A percentile compares a stretch with the other conserved stretches of the same genome.
phyloP scores from a whole-genome alignment of 1,284 basidiomycete species.

The Apiotrichum gamsii region DNA sequence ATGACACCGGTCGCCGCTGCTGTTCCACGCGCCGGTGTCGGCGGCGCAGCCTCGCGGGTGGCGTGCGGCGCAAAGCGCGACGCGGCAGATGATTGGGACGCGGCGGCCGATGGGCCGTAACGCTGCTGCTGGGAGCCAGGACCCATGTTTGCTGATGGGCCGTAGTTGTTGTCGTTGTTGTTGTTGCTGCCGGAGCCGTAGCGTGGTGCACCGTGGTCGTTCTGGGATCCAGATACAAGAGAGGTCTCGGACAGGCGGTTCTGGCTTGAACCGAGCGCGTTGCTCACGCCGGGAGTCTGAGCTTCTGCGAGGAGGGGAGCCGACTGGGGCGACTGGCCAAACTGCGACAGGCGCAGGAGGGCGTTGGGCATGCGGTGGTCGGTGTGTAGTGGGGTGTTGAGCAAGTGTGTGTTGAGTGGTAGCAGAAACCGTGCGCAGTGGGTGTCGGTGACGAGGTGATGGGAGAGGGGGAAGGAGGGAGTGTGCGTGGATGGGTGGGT shows the following conservation, averaged over 20 bases:
- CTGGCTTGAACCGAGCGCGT: slow-evolving; percentile 19
- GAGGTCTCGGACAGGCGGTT: slow-evolving; percentile 34
- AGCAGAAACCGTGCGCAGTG: background rate
- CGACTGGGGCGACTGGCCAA: background rate
- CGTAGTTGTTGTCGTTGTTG: no score
- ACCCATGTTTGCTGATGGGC: background rate
- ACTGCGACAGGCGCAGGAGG: background rate
- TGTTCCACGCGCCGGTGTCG: no score
- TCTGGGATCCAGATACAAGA: slow-evolving; percentile 10
- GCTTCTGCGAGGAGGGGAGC: slow-evolving; percentile 27
- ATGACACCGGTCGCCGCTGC: background rate
- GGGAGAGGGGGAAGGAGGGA: background rate
- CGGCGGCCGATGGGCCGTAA: slow-evolving; percentile 5
- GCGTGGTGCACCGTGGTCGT: background rate
- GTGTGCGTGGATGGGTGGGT: no score
- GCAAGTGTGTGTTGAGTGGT: background rate
- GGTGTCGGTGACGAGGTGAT: no score
- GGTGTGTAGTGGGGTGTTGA: background rate
- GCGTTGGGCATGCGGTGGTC: background rate
- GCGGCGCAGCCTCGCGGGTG: background rate
- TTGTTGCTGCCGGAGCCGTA: slow-evolving; percentile 5
- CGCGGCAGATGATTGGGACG: background rate
- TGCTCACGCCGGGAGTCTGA: slow-evolving; percentile 9
- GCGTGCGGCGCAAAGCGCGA: background rate
- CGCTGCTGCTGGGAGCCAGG: background rate